Base-by-base conservation (phyloP, 495 filamentous ascomycete species). In the Patellaria atrata region DNA sequence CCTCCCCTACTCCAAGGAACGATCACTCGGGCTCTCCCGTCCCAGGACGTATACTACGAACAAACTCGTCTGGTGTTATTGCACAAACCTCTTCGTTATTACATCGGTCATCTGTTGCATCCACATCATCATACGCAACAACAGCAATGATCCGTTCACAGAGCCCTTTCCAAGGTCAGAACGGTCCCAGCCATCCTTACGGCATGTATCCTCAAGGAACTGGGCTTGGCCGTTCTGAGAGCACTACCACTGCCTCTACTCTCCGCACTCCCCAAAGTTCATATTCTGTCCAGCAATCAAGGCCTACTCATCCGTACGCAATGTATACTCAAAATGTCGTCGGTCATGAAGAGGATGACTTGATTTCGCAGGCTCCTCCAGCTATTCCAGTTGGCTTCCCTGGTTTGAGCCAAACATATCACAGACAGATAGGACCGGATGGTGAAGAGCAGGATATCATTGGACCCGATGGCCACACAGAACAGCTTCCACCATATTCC, bases 401-500 rank as follows among this genome's bases (percentile, higher is more conserved):
- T 14, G 78, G 79, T 1, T 57, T 71, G 20, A 61, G 57, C 17
- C 53, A 60, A 6, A 57, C 63, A 18, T 89, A 82, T 48, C 78
- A 77, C 40, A 64, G 81, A 40, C 70, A 73, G 24, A 57, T 77
- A 32, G 76, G 77, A 0, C 81, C 80, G 1, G 81, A 86, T 18
- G 81, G 82, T 41, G 84, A 91, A 58, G 85, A 92, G 39, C 82
- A 74, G 10, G 83, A 85, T 56, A 70, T 92, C 5, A 73, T 94
- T 41, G 84, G 83, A n/a, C 80, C 81, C 0, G 79, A 87, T 47
- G 86, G 85, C 1, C 84, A 93, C 54, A 77, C 80, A 2, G 86
- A 94, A 51, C 81, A 85, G 44, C 61, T 93, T 21, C 86, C 86
- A 12, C 86, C 86, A 9, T 94, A 94, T 57, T 77, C 82, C 9